Evolutionary conservation across 2,329 filamentous ascomycete genomes (phyloP), one percentile per base, ranked within the genome.

Genomic region (Xylariomycetidae sp.): DNA sequence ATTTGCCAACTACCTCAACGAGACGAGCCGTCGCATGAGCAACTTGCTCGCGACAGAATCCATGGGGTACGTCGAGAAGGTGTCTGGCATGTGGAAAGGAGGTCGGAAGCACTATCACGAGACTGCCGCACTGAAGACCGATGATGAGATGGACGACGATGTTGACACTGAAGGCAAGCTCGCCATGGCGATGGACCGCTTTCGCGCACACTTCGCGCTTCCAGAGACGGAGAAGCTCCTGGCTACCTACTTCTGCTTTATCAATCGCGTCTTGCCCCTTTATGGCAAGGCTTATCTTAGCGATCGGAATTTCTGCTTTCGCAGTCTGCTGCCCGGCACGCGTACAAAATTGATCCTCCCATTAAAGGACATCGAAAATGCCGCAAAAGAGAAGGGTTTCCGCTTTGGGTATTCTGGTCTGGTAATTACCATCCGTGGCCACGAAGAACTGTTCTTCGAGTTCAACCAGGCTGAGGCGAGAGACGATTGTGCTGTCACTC

Each of bases 261-360:
- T 97, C n/a, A 80, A 94, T 48, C 80, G 89, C 3, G 87, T 95
- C 1, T 62, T 97, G 18, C 92, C 92, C 3, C 71, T 97, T 2
- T 97, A 96, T 51, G 92, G 92, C 49, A 98, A 97, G 62, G 85
- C 97, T 20, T 98, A 98, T 61, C 82, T 97, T 46, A 89, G 92
- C 54, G 80, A 88, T 46, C 77, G 78, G 15, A 84, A 82, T 37
- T 86, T 97, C 45, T 98, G 92, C 64, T 98, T 95, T 63, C 84
- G 92, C 36, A 96, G 89, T 55, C 66, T 97, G 33, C 68, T 96
- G 22, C 88, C 87, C 1, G 89, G 88, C 1, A 94, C 88, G 3
- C 80, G 88, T 36, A 96, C 90, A 0, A 97, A 96, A 62, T 69
- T 97, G 46, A 89, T 97, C 34, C 71, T 97, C 0, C 90, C 92